phyloP scores from a whole-genome alignment of 306 rosid species.

The Arachis hypogaea region DNA sequence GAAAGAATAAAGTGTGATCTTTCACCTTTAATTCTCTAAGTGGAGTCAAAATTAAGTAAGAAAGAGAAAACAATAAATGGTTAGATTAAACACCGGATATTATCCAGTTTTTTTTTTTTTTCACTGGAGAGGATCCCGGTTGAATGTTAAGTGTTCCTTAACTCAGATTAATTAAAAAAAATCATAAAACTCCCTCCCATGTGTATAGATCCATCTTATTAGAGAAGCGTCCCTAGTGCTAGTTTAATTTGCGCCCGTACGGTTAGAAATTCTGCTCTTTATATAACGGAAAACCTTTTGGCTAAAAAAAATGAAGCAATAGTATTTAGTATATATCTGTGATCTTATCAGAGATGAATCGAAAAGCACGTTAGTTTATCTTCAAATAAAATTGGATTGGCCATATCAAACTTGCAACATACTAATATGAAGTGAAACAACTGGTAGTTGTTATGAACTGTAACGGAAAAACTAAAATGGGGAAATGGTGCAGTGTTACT shows the following conservation, averaged over 20 bases:
- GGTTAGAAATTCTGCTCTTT: constrained; percentile 8
- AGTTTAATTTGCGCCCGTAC: not conserved
- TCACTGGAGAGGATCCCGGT: no score
- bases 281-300: not conserved
- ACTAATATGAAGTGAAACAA: no score
- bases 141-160: not conserved
- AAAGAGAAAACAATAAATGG: no score
- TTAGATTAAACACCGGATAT: no score
- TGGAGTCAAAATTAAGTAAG: no score
- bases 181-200: not conserved
- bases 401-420: no score
- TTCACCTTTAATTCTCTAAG: no score
- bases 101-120: no score
- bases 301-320: not conserved
- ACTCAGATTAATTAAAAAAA: not conserved
- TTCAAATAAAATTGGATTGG: not conserved
- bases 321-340: not conserved
- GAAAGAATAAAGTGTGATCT: no score
- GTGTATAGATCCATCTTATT: constrained; percentile 1
- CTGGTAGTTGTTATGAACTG: no score
- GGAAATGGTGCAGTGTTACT: no score
- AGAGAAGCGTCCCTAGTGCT: not conserved
- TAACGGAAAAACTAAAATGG: no score
- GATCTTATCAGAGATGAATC: constrained; percentile 6
- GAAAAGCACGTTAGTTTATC: not conserved